Evolutionary conservation across 305 asterid genomes (phyloP), one percentile per base, ranked within the genome.

Genomic region (Fraxinus paxiana): DNA sequence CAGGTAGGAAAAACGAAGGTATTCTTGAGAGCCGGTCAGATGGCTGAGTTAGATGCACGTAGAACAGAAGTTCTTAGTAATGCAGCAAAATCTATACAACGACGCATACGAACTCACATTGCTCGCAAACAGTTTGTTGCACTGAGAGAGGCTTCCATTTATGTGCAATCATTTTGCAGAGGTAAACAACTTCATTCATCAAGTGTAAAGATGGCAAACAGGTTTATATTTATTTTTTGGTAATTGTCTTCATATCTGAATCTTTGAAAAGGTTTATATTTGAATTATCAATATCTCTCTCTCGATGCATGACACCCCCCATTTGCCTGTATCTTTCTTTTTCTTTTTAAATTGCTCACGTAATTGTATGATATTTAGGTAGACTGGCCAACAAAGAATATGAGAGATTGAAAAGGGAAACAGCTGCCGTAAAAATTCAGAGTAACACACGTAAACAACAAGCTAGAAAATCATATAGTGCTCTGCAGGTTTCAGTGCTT

Each of bases 1-100:
- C 99, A 96, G 98, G 82, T 94, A n/a, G 99, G 99, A 56, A 96
- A 91, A 91, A 94, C 98, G 73, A 96, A 96, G 90, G 94, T 96
- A 86, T 96, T 94, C 91, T 92, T 96, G 78, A 91, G 99, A 91
- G 99, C 98, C 69, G 98, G 99, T 84, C 99, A 96, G 84, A 94
- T 96, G 99, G 99, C 99, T 71, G 99, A 94, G 83, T 81, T 96
- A 83, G 98, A 96, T 90, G 97, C 99, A 73, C 94, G 96, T 75
- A 89, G 98, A 90, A 88, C 97, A 56, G 97, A 96, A 92, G 98
- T 94, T 88, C 96, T 96, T 73, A 84, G 85, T 78, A 76, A 79
- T 91, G 99, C 99, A 82, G 98, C 99, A 18, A 93, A 90, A 88
- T 80, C 87, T 37, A 91, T 96, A 85, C 99, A 94, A 83, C 87